A percentile compares a stretch with the other conserved stretches of the same genome.
These are phyloP conservation scores for Aspergillus chevalieri DNA, from an alignment of 2,329 filamentous ascomycete species.

Conservation along the genomic window DNA sequence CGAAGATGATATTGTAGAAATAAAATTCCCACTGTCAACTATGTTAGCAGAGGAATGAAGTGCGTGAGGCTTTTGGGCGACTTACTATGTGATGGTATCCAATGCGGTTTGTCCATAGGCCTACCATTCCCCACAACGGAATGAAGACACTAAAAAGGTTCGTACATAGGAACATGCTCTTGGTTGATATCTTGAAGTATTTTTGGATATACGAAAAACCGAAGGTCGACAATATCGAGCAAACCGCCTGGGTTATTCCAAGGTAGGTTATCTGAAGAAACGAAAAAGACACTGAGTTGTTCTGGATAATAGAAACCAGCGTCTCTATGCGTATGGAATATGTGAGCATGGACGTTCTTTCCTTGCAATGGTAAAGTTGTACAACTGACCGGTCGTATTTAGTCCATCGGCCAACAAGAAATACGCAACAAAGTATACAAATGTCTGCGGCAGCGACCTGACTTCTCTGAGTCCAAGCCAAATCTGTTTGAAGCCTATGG, in stretches of 20 bases:
- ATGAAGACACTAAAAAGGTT: slow-evolving; percentile 39
- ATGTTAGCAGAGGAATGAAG: slow-evolving; percentile 2
- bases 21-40: slow-evolving; percentile 35
- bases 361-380: neutral
- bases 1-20: slow-evolving; percentile 40
- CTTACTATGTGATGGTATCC: slow-evolving; percentile 35
- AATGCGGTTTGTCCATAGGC: slow-evolving; percentile 33
- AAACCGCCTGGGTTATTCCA: slow-evolving; percentile 34
- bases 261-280: slow-evolving; percentile 39
- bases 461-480: slow-evolving; percentile 35
- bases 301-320: slow-evolving; percentile 37
- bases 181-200: slow-evolving; percentile 37
- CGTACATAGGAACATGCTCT: slow-evolving; percentile 38
- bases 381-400: slow-evolving; percentile 32
- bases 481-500: slow-evolving; percentile 39
- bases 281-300: slow-evolving; percentile 35
- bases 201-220: slow-evolving; percentile 40
- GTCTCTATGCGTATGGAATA: slow-evolving; percentile 15
- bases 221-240: slow-evolving; percentile 35
- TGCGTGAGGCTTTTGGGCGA: neutral
- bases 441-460: slow-evolving; percentile 35
- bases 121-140: slow-evolving; percentile 39
- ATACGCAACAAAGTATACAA: slow-evolving; percentile 37
- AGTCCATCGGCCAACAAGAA: slow-evolving; percentile 40
- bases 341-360: neutral